These are phyloP conservation scores for Cercospora beticola DNA, from an alignment of 2,329 filamentous ascomycete species.

Conservation along the genomic window DNA sequence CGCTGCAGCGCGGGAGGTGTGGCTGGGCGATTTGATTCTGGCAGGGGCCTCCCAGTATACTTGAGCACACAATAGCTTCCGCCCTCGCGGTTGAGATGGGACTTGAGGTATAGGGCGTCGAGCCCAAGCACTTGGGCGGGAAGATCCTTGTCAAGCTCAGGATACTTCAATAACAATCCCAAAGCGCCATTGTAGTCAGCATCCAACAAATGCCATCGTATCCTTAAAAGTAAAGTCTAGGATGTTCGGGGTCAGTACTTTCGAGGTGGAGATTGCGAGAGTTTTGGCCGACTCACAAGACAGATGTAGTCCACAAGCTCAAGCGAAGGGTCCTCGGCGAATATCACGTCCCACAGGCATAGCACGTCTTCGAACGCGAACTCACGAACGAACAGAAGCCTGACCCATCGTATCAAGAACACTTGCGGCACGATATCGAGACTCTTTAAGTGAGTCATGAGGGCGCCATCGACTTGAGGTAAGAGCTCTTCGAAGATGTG, in stretches of 20 bases:
- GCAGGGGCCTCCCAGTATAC: conserved; percentile 57
- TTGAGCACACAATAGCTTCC: conserved; percentile 67
- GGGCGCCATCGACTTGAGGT: conserved; percentile 74
- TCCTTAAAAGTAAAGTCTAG: conserved; percentile 76
- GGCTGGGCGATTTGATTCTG: conserved; percentile 33
- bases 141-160: conserved; percentile 50
- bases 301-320: conserved; percentile 88
- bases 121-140: conserved; percentile 62
- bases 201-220: conserved; percentile 83
- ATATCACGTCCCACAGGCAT: conserved; percentile 84
- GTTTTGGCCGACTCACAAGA: conserved; percentile 49
- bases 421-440: conserved; percentile 95
- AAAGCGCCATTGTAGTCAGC: conserved; percentile 86
- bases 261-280: not conserved
- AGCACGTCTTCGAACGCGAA: conserved; percentile 86
- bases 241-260: not conserved
- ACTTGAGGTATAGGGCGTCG: conserved; percentile 74
- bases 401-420: conserved; percentile 96
- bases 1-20: conserved; percentile 38
- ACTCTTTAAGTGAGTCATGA: conserved; percentile 74
- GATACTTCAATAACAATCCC: conserved; percentile 80
- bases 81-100: conserved; percentile 62
- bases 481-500: conserved; percentile 83
- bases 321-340: conserved; percentile 78
- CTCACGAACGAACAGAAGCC: conserved; percentile 87